These are phyloP conservation scores for Citrus australasica DNA, from an alignment of 345 rosid genomes.

Conservation along the genomic window DNA sequence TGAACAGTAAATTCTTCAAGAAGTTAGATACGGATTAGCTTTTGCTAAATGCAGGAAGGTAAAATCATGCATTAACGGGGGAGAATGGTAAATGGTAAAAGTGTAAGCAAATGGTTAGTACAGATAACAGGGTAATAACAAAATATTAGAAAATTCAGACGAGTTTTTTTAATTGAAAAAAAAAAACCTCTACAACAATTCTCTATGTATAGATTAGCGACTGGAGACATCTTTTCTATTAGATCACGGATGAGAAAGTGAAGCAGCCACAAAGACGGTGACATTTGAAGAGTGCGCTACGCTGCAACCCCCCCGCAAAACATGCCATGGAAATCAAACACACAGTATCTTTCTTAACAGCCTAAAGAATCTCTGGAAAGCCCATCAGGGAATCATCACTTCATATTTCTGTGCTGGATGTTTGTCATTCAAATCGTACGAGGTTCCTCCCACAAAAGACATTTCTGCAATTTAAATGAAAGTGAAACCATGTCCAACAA, in stretches of 20 bases:
- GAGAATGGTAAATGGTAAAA: neutral
- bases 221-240: neutral
- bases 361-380: neutral
- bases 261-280: neutral
- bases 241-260: neutral
- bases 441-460: constrained; percentile 42
- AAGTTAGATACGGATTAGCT: neutral
- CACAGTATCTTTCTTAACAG: neutral
- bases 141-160: neutral
- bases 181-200: neutral
- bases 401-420: neutral
- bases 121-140: neutral
- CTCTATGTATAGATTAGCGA: neutral
- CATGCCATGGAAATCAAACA: constrained; percentile 1
- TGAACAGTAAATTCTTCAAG: neutral
- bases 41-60: neutral
- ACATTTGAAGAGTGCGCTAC: neutral
- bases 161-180: too few relatives aligned
- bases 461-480: constrained; percentile 28
- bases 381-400: neutral
- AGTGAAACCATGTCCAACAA: neutral
- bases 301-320: constrained; percentile 4
- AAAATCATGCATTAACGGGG: neutral
- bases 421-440: constrained; percentile 23
- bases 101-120: neutral